Evolutionary conservation across 176 grass and related monocot species (phyloP).

Genomic region (Oryza glaberrima): DNA sequence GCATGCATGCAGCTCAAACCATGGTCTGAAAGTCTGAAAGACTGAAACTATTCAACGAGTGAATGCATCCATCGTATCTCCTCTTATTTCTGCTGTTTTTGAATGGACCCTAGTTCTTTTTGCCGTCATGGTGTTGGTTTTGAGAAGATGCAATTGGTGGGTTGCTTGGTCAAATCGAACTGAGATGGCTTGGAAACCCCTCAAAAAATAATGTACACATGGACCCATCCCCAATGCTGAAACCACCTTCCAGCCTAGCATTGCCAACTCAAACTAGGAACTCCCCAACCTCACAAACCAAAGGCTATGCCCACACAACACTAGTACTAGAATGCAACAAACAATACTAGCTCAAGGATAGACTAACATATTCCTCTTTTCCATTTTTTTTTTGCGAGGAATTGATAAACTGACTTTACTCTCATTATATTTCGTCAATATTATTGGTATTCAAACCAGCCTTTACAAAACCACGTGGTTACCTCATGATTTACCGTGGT

Average conservation of each 20-base stretch:
- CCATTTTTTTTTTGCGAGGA: not conserved
- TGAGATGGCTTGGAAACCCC: slow-evolving; percentile 27
- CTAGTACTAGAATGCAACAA: not conserved
- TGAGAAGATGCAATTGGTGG: slow-evolving; percentile 38
- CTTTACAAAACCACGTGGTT: too few species aligned
- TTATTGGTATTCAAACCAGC: too few species aligned
- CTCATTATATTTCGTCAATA: not conserved
- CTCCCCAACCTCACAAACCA: not conserved
- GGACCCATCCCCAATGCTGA: slow-evolving; percentile 29
- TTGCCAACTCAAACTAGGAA: slow-evolving; percentile 20
- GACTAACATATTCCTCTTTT: not conserved
- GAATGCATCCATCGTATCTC: not conserved
- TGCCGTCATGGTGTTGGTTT: slow-evolving; percentile 15
- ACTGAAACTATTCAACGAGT: not conserved
- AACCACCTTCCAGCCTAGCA: slow-evolving; percentile 51
- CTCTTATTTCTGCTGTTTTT: slow-evolving; percentile 15
- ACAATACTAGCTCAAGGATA: not conserved
- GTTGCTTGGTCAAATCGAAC: slow-evolving; percentile 56
- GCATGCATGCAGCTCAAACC: slow-evolving; percentile 9
- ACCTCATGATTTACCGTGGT: too few species aligned
- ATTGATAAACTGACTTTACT: not conserved
- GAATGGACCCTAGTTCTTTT: slow-evolving; percentile 16
- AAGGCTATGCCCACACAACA: slow-evolving; percentile 11
- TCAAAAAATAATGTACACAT: slow-evolving; percentile 28
- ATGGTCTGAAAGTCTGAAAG: slow-evolving; percentile 12